Evolutionary conservation across 148 eudicot genomes (phyloP).

Genomic region (Nepenthes gracilis): DNA sequence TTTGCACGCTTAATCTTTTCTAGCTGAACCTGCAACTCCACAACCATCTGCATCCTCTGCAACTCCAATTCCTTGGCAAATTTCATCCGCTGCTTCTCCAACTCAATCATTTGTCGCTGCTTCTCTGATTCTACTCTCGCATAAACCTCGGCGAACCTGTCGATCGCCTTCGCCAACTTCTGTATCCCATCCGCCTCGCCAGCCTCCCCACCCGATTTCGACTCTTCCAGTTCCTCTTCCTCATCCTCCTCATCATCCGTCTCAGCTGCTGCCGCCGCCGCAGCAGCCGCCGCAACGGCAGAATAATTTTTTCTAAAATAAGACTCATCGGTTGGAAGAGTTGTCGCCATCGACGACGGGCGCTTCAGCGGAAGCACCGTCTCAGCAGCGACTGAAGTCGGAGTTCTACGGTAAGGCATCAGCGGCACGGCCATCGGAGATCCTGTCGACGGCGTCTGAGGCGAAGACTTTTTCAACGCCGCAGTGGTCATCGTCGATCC

Average conservation of each 20-base stretch:
- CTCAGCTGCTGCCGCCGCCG: constrained; percentile 3
- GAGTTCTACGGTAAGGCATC: neutral
- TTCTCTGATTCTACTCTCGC: constrained; percentile 29
- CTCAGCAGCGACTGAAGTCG: neutral
- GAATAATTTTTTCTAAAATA: constrained; percentile 14
- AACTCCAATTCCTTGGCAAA: constrained; percentile 38
- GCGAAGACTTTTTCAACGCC: constrained; percentile 6
- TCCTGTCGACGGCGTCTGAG: neutral
- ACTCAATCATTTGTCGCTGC: constrained; percentile 33
- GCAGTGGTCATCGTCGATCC: constrained; percentile 3
- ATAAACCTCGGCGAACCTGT: constrained; percentile 21
- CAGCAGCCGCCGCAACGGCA: constrained; percentile 1
- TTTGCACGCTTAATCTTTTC: constrained; percentile 24
- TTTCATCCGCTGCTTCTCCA: constrained; percentile 42
- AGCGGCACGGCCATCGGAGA: constrained; percentile 11
- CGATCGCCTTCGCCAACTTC: constrained; percentile 26
- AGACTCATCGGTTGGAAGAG: neutral
- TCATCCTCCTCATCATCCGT: constrained; percentile 4
- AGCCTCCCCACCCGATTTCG: neutral
- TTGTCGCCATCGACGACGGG: neutral
- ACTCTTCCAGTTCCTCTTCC: neutral
- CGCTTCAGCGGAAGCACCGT: constrained; percentile 12
- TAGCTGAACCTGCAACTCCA: constrained; percentile 32
- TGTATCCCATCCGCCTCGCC: constrained; percentile 7
- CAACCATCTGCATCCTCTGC: constrained; percentile 35